Percentiles rank a stretch among this genome's conserved stretches.
Evolutionary conservation across 148 eudicot species (phyloP).

Genomic region (Talinum fruticosum): DNA sequence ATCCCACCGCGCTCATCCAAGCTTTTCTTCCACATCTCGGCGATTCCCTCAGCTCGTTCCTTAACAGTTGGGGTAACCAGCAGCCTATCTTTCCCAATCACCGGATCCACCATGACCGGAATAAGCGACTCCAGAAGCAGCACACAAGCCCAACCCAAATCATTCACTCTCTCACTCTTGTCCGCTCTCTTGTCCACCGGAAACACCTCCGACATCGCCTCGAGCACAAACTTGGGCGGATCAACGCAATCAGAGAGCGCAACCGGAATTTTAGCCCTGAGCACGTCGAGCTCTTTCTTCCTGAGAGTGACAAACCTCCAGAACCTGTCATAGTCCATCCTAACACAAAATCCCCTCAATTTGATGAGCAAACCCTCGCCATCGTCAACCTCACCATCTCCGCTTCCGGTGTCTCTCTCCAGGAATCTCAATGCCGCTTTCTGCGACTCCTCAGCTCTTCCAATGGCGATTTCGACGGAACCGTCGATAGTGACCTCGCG

Average conservation of each 20-base stretch:
- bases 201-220: conserved; percentile 89
- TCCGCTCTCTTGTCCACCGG: conserved; percentile 70
- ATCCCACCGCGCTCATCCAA: conserved; percentile 86
- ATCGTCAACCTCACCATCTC: conserved; percentile 51
- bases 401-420: not conserved
- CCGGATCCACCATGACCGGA: conserved; percentile 75
- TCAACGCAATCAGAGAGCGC: conserved; percentile 66
- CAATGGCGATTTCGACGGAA: conserved; percentile 50
- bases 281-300: conserved; percentile 73
- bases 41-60: conserved; percentile 69
- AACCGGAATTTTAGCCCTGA: conserved; percentile 49
- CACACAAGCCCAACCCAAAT: conserved; percentile 97
- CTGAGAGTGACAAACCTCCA: conserved; percentile 64
- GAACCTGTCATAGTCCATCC: conserved; percentile 62
- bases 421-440: conserved; percentile 32
- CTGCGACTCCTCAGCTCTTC: conserved; percentile 45
- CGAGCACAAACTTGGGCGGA: conserved; percentile 80
- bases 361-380: conserved; percentile 50
- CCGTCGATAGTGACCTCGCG: conserved; percentile 65
- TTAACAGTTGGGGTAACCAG: conserved; percentile 73
- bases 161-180: conserved; percentile 49
- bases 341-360: conserved; percentile 48
- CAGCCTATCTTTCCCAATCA: conserved; percentile 70
- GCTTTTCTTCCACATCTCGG: conserved; percentile 89
- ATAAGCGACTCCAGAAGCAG: conserved; percentile 72